A percentile compares a stretch with the other conserved stretches of the same genome.
These are phyloP conservation scores for Intubia oerlemansii DNA, from an alignment of 2,329 filamentous ascomycete genomes.

Conservation along the genomic window DNA sequence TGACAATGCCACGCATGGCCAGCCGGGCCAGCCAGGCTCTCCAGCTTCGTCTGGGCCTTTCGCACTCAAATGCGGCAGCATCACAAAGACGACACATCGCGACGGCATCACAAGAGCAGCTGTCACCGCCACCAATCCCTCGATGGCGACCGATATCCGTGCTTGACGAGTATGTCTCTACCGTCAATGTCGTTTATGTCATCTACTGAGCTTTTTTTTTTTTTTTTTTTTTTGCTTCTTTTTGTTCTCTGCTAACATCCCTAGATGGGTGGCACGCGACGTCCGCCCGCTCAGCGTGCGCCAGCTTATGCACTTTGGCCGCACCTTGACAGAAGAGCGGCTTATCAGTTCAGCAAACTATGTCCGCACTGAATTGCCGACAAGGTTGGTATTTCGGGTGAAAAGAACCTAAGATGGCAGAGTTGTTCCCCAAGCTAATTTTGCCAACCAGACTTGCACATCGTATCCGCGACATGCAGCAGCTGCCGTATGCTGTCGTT, in stretches of 20 bases:
- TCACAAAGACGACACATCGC: slow-evolving; percentile 1
- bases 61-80: too few relatives aligned
- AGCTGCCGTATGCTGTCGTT: slow-evolving; percentile 83
- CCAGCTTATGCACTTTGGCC: slow-evolving; percentile 92
- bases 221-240: too few relatives aligned
- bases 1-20: slow-evolving; percentile 4
- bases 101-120: too few relatives aligned
- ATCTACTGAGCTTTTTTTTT: too few relatives aligned
- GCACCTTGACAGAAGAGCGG: slow-evolving; percentile 73
- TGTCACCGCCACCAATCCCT: too few relatives aligned
- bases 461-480: slow-evolving; percentile 91
- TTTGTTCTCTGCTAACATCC: too few relatives aligned
- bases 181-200: too few relatives aligned
- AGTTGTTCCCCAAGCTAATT: too few relatives aligned
- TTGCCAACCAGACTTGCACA: slow-evolving; percentile 86
- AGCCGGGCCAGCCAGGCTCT: slow-evolving; percentile 1
- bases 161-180: slow-evolving; percentile 37
- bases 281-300: slow-evolving; percentile 89
- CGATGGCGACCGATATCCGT: slow-evolving; percentile 43
- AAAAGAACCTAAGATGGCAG: too few relatives aligned
- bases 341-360: slow-evolving; percentile 93
- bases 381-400: too few relatives aligned
- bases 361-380: slow-evolving; percentile 83
- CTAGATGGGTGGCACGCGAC: slow-evolving; percentile 79
- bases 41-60: not conserved